Evolutionary conservation across 805 yeast genomes (phyloP), one percentile per base, ranked within the genome.

Genomic region (Yamadazyma sp.): DNA sequence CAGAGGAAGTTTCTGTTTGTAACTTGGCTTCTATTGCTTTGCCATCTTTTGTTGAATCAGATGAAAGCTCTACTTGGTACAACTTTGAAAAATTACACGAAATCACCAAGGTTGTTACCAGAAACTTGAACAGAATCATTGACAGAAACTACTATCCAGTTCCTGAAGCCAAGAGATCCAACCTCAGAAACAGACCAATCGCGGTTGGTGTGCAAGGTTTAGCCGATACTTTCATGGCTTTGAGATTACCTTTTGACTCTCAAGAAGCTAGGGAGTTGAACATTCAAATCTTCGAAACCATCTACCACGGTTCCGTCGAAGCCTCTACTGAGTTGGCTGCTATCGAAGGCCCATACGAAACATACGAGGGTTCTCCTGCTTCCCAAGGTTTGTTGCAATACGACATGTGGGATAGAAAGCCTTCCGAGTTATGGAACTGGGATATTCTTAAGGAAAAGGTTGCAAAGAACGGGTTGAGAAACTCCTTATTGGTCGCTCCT

Each of bases 151-250:
- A 54, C 52, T 77, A 77, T 51, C 82, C 82, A 19, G 77, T 77
- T 47, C 70, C 67, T 37, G 76, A 72, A 56, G 79, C 82, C 24
- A 60, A 60, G 49, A 62, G 52, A 21, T 76, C 82, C 22, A 77
- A 77, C 57, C 63, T 71, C 71, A 71, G 75, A 54, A 71, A 77
- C 52, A 70, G 82, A 61, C 82, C 82, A 19, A 74, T 77, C 57
- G 82, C 82, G 27, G 63, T 77, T 41, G 82, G 82, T 59, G 82
- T 77, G 35, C 82, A 77, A 59, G 82, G 82, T 50, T 66, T 77
- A 35, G 81, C 82, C 22, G 82, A 77, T 52, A 60, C 78, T 4
- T 77, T 77, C 52, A 72, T 75, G 76, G 64, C 64, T 41, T 62
- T 76, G 53, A 66, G 82, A 57, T 52, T 75, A 46, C 78, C 81